Conservation (phyloP, 805 yeast genomes). For the Zygosaccharomyces bisporus region DNA sequence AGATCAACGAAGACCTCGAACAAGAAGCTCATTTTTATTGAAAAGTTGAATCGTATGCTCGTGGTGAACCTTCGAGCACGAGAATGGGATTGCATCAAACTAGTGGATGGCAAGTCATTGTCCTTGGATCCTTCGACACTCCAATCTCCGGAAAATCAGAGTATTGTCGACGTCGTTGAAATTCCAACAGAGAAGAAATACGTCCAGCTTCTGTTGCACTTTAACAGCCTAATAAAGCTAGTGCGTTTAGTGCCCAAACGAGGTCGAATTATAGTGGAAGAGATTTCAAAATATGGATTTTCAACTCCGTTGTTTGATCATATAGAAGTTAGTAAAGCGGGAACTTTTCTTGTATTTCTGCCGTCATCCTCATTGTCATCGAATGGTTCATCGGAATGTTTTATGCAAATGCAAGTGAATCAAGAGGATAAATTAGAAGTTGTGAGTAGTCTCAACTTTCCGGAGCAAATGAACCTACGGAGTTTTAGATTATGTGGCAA, state of each 20-base stretch:
- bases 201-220: constrained; percentile 16
- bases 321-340: constrained; percentile 9
- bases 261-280: constrained; percentile 15
- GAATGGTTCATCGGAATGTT: not conserved
- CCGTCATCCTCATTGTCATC: not conserved
- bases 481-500: constrained; percentile 18
- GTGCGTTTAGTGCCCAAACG: constrained; percentile 19
- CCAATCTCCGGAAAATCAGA: not conserved
- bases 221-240: constrained; percentile 17
- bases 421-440: constrained; percentile 5
- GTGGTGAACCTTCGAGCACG: constrained; percentile 21
- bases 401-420: constrained; percentile 1
- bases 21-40: constrained; percentile 22
- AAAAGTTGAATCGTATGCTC: constrained; percentile 28
- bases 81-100: constrained; percentile 30
- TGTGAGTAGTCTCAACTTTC: constrained; percentile 6
- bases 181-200: not conserved
- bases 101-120: constrained; percentile 27
- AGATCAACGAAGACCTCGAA: constrained; percentile 25
- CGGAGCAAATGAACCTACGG: constrained; percentile 1
- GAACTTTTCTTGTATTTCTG: constrained; percentile 5
- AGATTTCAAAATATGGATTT: constrained; percentile 8
- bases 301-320: constrained; percentile 1
- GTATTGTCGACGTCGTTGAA: constrained; percentile 17
- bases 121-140: constrained; percentile 19